Evolutionary conservation across 139 green algal species (phyloP).

Genomic region (Mychonastes homosphaera): DNA sequence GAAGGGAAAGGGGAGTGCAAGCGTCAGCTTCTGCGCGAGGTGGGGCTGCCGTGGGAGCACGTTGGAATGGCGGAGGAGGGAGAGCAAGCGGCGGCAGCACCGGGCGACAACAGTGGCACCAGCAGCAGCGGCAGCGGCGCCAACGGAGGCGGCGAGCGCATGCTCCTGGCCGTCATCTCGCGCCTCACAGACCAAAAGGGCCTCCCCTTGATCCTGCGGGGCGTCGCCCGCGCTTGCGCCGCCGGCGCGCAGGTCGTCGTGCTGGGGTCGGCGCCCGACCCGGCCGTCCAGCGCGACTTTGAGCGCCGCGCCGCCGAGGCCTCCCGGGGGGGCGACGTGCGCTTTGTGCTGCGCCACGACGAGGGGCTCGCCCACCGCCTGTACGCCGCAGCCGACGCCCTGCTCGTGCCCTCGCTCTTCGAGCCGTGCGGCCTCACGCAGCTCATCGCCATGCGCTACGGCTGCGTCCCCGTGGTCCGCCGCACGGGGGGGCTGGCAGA

Average conservation of each 20-base stretch:
- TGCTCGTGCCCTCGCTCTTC: conserved; percentile 82
- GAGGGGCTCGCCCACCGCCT: conserved; percentile 58
- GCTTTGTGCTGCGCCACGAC: conserved; percentile 54
- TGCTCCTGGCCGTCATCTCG: conserved; percentile 69
- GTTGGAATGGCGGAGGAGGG: neutral
- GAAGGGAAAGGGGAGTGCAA: conserved; percentile 51
- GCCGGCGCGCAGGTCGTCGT: conserved; percentile 23
- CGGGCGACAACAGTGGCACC: neutral
- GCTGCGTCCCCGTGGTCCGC: conserved; percentile 45
- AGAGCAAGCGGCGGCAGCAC: neutral
- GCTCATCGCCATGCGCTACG: conserved; percentile 54
- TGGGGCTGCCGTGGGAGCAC: conserved; percentile 25
- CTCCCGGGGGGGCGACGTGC: conserved; percentile 22
- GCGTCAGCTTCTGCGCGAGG: conserved; percentile 25
- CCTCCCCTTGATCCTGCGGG: conserved; percentile 77
- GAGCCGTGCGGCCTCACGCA: conserved; percentile 86
- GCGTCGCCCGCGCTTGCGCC: too few relatives aligned
- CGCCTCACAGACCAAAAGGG: conserved; percentile 86
- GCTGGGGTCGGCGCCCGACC: conserved; percentile 25
- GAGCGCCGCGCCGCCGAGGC: conserved; percentile 31
- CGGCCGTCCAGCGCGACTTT: conserved; percentile 38
- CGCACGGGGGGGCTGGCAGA: conserved; percentile 67
- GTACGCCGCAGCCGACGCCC: conserved; percentile 71
- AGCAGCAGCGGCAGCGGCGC: neutral
- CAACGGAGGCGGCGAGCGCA: conserved; percentile 41